phyloP scores from a whole-genome alignment of 306 rosid genomes.

The Echinosophora koreensis region DNA sequence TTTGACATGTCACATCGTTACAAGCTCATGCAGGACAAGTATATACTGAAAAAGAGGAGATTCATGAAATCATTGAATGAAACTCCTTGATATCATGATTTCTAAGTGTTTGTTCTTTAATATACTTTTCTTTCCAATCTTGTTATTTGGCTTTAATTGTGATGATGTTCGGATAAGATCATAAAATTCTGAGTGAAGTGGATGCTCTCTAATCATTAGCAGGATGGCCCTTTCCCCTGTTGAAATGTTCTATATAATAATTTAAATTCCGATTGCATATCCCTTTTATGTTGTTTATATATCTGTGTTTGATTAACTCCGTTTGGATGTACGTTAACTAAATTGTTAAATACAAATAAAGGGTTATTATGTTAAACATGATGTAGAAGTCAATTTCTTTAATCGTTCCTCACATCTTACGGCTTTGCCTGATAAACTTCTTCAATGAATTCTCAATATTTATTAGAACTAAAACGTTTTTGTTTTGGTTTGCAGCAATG shows the following conservation, averaged over 20 bases:
- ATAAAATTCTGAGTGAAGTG: slow-evolving; percentile 1
- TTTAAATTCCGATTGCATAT: slow-evolving; percentile 9
- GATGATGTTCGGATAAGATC: background rate
- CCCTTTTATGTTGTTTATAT: background rate
- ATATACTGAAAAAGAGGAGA: background rate
- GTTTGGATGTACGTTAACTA: background rate
- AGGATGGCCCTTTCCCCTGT: background rate
- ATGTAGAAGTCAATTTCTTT: slow-evolving; percentile 1
- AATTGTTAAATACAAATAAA: background rate
- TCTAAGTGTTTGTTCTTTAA: too few relatives aligned
- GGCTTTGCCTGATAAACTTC: slow-evolving; percentile 12
- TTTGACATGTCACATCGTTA: background rate
- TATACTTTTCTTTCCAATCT: background rate
- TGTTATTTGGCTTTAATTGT: background rate
- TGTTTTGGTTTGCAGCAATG: slow-evolving; percentile 67
- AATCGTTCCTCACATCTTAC: background rate
- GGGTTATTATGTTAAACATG: background rate
- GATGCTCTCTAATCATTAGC: background rate
- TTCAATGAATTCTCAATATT: background rate
- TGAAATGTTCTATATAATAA: background rate
- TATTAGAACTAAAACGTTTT: background rate
- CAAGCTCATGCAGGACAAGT: background rate
- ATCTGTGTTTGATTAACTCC: background rate
- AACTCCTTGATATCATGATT: background rate
- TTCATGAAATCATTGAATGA: background rate